These are phyloP conservation scores for Baudoinia panamericana DNA, from an alignment of 495 filamentous ascomycete species.

Conservation along the genomic window DNA sequence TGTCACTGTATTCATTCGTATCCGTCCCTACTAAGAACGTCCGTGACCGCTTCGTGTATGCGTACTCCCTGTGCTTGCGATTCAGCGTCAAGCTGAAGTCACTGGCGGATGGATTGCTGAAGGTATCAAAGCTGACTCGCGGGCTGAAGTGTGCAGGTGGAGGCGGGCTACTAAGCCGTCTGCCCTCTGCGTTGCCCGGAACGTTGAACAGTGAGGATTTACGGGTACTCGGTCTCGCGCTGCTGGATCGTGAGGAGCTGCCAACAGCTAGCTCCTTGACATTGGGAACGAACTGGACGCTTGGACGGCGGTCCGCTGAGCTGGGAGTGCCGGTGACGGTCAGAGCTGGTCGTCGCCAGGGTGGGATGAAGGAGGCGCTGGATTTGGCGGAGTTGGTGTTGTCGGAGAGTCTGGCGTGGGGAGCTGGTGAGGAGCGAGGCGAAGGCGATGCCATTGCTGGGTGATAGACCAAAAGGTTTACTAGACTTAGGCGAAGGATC, in stretches of 20 bases:
- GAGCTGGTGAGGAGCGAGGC: not conserved
- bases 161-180: conserved; percentile 16
- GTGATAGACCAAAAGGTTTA: no score
- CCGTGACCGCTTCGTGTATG: conserved; percentile 65
- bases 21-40: conserved; percentile 93
- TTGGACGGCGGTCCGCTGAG: conserved; percentile 10
- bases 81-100: conserved; percentile 76
- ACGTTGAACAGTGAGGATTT: conserved; percentile 2
- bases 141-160: conserved; percentile 24
- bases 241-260: conserved; percentile 12
- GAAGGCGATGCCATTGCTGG: no score
- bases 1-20: conserved; percentile 90
- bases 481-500: no score
- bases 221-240: conserved; percentile 6
- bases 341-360: conserved; percentile 18
- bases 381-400: not conserved
- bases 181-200: not conserved
- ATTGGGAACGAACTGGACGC: conserved; percentile 18
- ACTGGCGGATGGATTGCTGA: conserved; percentile 69
- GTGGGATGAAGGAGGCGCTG: conserved; percentile 11
- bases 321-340: not conserved
- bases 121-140: conserved; percentile 84
- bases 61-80: conserved; percentile 80
- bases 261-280: no score
- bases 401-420: no score